A percentile compares a stretch with the other conserved stretches of the same genome.
phyloP scores from a whole-genome alignment of 2,329 filamentous ascomycete species.

The Colletotrichum sp. region DNA sequence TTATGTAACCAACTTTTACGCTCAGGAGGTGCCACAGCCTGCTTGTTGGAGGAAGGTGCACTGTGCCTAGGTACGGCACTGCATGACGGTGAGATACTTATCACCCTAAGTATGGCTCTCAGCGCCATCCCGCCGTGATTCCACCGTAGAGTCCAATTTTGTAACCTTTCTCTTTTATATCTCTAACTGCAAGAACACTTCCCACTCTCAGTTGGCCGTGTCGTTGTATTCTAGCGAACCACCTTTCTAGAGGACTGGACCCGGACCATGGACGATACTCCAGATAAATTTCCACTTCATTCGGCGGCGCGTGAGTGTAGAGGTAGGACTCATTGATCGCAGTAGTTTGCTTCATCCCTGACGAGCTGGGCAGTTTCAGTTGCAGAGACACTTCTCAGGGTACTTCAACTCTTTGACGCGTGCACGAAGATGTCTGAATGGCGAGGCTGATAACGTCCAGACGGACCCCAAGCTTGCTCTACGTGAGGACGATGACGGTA shows the following conservation, averaged over 20 bases:
- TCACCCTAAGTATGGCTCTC: neutral
- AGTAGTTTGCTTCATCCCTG: neutral
- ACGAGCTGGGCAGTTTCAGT: slow-evolving; percentile 57
- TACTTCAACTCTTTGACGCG: slow-evolving; percentile 26
- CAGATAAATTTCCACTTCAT: slow-evolving; percentile 81
- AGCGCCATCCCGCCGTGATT: neutral
- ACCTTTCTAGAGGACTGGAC: neutral
- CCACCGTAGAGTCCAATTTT: neutral
- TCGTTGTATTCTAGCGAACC: neutral
- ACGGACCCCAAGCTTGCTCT: slow-evolving; percentile 79
- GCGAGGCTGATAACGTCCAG: slow-evolving; percentile 41
- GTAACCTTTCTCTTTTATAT: neutral
- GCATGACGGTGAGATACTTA: neutral
- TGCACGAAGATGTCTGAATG: neutral
- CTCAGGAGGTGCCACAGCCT: too few relatives aligned
- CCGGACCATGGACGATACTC: slow-evolving; percentile 32
- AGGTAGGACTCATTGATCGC: slow-evolving; percentile 58
- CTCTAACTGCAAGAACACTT: neutral
- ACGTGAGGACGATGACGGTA: slow-evolving; percentile 81
- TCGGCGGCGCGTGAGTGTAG: slow-evolving; percentile 85
- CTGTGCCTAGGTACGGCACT: neutral
- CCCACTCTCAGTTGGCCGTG: neutral
- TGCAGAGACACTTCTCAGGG: slow-evolving; percentile 66
- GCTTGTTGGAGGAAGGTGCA: neutral
- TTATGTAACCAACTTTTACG: too few relatives aligned